phyloP scores from a whole-genome alignment of 78 protist species.

The Dictyostelium firmibasis region DNA sequence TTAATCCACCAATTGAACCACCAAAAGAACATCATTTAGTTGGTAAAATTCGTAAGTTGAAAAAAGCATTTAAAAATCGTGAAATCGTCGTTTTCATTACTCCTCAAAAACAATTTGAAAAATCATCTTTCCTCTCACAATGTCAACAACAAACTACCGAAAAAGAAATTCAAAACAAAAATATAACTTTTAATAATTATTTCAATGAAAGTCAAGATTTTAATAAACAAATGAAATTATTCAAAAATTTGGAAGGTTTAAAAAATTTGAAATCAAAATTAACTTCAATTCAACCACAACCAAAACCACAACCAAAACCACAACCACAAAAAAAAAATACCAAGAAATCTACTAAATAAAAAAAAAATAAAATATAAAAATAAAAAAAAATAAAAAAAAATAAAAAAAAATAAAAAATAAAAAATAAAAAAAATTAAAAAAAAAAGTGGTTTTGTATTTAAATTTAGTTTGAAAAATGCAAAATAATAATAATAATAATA shows the following conservation, averaged over 20 bases:
- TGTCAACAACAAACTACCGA: background rate
- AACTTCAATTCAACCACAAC: background rate
- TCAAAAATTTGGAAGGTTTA: background rate
- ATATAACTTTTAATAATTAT: background rate
- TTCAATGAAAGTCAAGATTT: background rate
- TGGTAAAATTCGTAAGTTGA: slow-evolving; percentile 3
- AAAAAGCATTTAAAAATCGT: slow-evolving; percentile 18
- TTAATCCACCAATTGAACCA: slow-evolving; percentile 58
- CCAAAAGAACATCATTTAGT: slow-evolving; percentile 54
- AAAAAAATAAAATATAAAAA: background rate
- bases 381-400: background rate
- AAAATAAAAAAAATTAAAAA: too few species aligned
- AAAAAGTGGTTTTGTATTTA: too few species aligned
- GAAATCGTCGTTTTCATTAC: background rate
- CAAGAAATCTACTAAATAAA: background rate
- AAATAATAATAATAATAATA: background rate
- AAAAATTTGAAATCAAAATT: background rate
- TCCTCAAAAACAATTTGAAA: background rate
- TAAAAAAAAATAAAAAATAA: too few species aligned
- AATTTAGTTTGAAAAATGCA: too few species aligned
- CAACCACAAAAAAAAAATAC: background rate
- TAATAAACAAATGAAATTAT: slow-evolving; percentile 6
- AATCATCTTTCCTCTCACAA: slow-evolving; percentile 10
- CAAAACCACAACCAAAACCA: background rate
- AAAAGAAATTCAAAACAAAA: background rate